Evolutionary conservation across 2,329 filamentous ascomycete genomes (phyloP).

Genomic region (Huntiella abstrusa): DNA sequence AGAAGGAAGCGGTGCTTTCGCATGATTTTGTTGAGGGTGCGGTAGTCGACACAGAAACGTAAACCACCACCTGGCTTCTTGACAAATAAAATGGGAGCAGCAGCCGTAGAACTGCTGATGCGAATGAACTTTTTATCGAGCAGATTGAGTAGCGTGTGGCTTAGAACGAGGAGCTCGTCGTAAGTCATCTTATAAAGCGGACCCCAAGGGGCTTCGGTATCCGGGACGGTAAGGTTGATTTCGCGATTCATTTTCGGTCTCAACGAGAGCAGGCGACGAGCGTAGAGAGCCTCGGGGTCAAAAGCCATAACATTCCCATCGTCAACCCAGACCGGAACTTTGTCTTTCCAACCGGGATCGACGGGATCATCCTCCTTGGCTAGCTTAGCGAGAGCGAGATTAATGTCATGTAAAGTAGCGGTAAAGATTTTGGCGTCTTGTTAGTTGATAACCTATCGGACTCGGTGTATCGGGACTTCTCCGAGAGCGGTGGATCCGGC

Average conservation of each 20-base stretch:
- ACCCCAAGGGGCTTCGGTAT: not conserved
- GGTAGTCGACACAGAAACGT: conserved; percentile 20
- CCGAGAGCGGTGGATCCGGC: too few species aligned
- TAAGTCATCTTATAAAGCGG: not conserved
- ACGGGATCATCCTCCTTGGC: not conserved
- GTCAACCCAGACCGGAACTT: too few species aligned
- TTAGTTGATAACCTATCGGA: too few species aligned
- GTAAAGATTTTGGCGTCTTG: not conserved
- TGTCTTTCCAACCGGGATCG: too few species aligned
- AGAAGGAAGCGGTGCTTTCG: conserved; percentile 19
- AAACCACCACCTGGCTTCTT: conserved; percentile 16
- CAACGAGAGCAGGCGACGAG: not conserved
- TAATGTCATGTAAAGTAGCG: not conserved
- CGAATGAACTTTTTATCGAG: not conserved
- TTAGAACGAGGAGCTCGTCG: not conserved
- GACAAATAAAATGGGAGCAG: conserved; percentile 17
- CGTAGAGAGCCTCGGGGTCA: not conserved
- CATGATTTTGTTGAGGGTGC: conserved; percentile 18
- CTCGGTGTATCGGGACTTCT: too few species aligned
- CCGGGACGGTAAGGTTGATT: not conserved
- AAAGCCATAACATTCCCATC: too few species aligned
- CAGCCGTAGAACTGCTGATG: not conserved
- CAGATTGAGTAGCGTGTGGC: not conserved
- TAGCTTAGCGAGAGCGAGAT: not conserved
- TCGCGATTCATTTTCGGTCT: not conserved